phyloP scores from a whole-genome alignment of 2,329 filamentous ascomycete genomes.

The Penicillium italicum region DNA sequence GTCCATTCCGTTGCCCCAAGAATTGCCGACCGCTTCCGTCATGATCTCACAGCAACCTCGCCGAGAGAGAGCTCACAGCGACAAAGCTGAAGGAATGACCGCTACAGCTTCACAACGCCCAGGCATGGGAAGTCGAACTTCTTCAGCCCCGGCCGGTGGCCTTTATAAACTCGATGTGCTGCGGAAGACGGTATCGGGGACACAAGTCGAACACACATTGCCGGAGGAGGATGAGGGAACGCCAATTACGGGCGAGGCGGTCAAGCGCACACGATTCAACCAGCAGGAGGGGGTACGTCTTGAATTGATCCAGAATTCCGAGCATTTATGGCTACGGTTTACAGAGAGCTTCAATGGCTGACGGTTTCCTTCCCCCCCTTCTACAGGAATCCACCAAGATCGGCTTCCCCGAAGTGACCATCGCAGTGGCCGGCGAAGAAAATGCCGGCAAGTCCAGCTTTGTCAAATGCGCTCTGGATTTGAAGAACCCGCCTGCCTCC shows the following conservation, averaged over 20 bases:
- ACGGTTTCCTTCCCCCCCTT: background rate
- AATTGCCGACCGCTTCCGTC: slow-evolving; percentile 9
- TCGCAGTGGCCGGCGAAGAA: slow-evolving; percentile 55
- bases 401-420: slow-evolving; percentile 53
- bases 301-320: background rate
- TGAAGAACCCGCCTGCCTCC: slow-evolving; percentile 45
- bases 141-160: slow-evolving; percentile 34
- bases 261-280: slow-evolving; percentile 13
- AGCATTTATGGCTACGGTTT: background rate
- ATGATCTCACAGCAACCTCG: slow-evolving; percentile 31
- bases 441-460: slow-evolving; percentile 59
- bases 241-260: slow-evolving; percentile 11
- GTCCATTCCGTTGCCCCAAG: slow-evolving; percentile 4
- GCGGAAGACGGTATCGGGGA: slow-evolving; percentile 18
- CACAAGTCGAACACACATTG: slow-evolving; percentile 23
- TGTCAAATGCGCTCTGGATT: slow-evolving; percentile 54
- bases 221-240: slow-evolving; percentile 32
- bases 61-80: slow-evolving; percentile 34
- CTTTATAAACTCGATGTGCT: slow-evolving; percentile 28
- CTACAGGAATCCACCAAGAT: slow-evolving; percentile 26
- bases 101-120: slow-evolving; percentile 29
- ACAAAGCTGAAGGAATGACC: slow-evolving; percentile 27
- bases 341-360: slow-evolving; percentile 11
- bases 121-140: slow-evolving; percentile 32
- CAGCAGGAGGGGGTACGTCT: slow-evolving; percentile 26